A percentile compares a stretch with the other conserved stretches of the same genome.
phyloP scores from a whole-genome alignment of 2,329 filamentous ascomycete species.

The Fusarium praegraminearum region DNA sequence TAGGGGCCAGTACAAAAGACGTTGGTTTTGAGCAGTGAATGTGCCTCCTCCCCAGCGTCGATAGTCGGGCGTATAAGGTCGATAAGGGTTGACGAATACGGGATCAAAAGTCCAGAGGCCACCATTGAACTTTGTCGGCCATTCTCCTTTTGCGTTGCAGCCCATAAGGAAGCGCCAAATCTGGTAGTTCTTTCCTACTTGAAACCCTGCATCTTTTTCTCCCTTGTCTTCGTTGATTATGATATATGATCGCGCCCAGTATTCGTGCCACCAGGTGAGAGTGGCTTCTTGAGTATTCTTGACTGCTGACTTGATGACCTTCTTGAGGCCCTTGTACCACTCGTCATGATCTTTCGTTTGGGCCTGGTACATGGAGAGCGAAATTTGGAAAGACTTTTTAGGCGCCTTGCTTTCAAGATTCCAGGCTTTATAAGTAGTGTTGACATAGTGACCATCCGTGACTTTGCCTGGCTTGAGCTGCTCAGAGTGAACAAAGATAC shows the following conservation, averaged over 20 bases:
- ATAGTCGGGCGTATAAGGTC: conserved; percentile 13
- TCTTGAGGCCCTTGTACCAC: conserved; percentile 14
- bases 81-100: not conserved
- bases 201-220: conserved; percentile 1
- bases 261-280: conserved; percentile 9
- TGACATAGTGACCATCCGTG: conserved; percentile 3
- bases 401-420: not conserved
- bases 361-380: not conserved
- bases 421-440: conserved; percentile 17
- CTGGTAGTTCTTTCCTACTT: conserved; percentile 17
- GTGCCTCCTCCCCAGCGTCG: conserved; percentile 1
- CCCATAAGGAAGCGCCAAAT: conserved; percentile 24
- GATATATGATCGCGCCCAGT: conserved; percentile 9
- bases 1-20: conserved; percentile 9
- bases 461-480: not conserved
- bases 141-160: conserved; percentile 3
- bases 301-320: not conserved
- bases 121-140: conserved; percentile 19
- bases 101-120: conserved; percentile 22
- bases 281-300: conserved; percentile 4
- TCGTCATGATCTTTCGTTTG: not conserved
- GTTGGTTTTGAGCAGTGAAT: conserved; percentile 15
- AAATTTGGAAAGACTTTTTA: not conserved
- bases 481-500: conserved; percentile 13
- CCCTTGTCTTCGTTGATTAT: conserved; percentile 10